Evolutionary conservation across 345 rosid genomes (phyloP).

Genomic region (Triadica sebifera): DNA sequence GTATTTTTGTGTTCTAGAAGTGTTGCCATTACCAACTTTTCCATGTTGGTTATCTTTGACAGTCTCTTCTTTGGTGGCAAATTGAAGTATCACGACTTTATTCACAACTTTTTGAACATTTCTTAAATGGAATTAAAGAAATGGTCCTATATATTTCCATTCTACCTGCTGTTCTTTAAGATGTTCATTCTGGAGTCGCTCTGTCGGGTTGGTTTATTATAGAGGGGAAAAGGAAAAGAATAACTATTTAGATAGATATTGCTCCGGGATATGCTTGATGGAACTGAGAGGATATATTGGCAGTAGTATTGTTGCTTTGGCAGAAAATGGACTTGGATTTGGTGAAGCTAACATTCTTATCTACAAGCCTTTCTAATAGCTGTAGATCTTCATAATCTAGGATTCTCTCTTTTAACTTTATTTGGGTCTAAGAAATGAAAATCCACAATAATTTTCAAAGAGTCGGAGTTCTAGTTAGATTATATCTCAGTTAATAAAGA

Average conservation of each 20-base stretch:
- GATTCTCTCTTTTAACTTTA: not conserved
- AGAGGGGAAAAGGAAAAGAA: not conserved
- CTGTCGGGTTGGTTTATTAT: not conserved
- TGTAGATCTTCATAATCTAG: not conserved
- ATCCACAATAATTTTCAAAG: not conserved
- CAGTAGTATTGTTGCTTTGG: too few species aligned
- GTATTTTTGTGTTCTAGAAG: not conserved
- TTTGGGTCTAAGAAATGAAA: not conserved
- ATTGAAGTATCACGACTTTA: too few species aligned
- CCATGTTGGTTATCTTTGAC: not conserved
- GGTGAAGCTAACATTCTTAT: not conserved
- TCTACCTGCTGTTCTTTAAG: not conserved
- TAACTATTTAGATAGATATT: not conserved
- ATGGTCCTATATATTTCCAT: not conserved
- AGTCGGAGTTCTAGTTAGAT: not conserved
- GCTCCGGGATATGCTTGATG: not conserved
- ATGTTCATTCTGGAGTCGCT: not conserved
- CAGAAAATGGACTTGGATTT: not conserved
- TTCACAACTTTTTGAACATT: too few species aligned
- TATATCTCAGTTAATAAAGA: not conserved
- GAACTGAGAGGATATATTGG: not conserved
- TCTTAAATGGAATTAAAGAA: too few species aligned
- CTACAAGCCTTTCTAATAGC: not conserved
- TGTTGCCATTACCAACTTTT: not conserved
- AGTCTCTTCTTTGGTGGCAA: not conserved